These are phyloP conservation scores for Teratosphaeria viscida DNA, from an alignment of 2,329 filamentous ascomycete genomes.

Conservation along the genomic window DNA sequence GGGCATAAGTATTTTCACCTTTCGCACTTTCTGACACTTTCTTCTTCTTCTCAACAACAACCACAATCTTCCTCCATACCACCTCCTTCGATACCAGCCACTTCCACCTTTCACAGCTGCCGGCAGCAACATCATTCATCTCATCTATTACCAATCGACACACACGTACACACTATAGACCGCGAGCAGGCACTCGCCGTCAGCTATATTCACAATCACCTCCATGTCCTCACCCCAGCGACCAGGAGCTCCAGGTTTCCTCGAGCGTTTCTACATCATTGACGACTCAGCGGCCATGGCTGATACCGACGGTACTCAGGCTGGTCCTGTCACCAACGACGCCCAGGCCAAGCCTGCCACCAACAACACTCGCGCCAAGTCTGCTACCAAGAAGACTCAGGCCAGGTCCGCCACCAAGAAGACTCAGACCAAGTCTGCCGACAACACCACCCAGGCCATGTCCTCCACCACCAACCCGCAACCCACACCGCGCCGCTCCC, in stretches of 20 bases:
- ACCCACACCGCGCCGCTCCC: background rate
- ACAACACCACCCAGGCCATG: too few species aligned
- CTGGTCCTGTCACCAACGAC: too few species aligned
- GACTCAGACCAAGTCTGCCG: too few species aligned
- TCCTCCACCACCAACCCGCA: background rate
- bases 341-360: too few species aligned
- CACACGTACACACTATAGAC: background rate
- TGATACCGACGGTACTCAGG: background rate
- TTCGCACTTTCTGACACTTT: background rate
- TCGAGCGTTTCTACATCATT: background rate
- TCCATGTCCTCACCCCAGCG: background rate
- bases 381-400: too few species aligned
- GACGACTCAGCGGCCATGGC: background rate
- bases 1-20: background rate
- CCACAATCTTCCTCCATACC: background rate
- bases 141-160: background rate
- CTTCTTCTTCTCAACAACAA: background rate
- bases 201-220: background rate
- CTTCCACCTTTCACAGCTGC: background rate
- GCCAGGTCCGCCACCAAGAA: too few species aligned
- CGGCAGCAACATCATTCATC: background rate
- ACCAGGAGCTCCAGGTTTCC: background rate
- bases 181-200: background rate
- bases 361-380: too few species aligned
- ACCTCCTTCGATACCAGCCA: background rate